phyloP scores from a whole-genome alignment of 768 basidiomycete species.

The Amanita fuliginea region DNA sequence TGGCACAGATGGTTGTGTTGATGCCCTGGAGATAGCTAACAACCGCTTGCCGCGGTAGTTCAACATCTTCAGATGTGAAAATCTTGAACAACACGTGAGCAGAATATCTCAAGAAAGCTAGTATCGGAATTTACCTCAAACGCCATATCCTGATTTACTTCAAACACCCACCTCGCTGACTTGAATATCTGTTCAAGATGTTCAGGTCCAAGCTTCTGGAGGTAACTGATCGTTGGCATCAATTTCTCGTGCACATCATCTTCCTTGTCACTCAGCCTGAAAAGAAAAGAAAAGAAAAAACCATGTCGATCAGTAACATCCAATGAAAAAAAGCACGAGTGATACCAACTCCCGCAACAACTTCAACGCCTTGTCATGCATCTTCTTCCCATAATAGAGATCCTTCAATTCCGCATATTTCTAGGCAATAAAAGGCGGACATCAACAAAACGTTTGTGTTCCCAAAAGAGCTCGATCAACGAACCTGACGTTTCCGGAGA shows the following conservation, averaged over 20 bases:
- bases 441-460: background rate
- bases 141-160: slow-evolving; percentile 58
- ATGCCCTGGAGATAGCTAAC: slow-evolving; percentile 70
- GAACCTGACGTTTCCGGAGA: slow-evolving; percentile 65
- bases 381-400: slow-evolving; percentile 89
- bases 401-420: slow-evolving; percentile 88
- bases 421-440: slow-evolving; percentile 27
- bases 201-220: slow-evolving; percentile 82
- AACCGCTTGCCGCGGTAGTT: slow-evolving; percentile 70
- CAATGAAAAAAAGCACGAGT: background rate
- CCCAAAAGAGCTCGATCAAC: slow-evolving; percentile 9
- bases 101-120: background rate
- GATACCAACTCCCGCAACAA: slow-evolving; percentile 70
- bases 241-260: slow-evolving; percentile 71
- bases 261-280: slow-evolving; percentile 71
- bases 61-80: slow-evolving; percentile 91
- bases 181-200: slow-evolving; percentile 76
- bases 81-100: slow-evolving; percentile 40
- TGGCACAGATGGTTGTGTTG: slow-evolving; percentile 54
- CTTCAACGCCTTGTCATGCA: slow-evolving; percentile 82
- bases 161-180: slow-evolving; percentile 78
- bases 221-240: slow-evolving; percentile 74
- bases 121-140: slow-evolving; percentile 47
- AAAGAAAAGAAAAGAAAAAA: no score
- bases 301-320: background rate